phyloP scores from a whole-genome alignment of 2,329 filamentous ascomycete genomes.

The Podosphaera aphanis region DNA sequence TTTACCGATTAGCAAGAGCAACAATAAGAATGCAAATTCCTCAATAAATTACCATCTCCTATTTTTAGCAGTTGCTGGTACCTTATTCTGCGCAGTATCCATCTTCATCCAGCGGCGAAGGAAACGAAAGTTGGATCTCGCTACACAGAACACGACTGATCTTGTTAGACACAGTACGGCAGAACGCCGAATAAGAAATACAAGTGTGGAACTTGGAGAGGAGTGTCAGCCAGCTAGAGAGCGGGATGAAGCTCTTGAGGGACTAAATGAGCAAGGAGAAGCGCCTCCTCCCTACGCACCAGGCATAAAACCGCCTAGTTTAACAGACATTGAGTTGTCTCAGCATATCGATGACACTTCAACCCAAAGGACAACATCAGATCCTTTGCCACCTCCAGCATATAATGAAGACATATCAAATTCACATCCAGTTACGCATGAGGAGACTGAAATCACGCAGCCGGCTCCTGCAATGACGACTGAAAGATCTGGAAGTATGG shows the following conservation, averaged over 20 bases:
- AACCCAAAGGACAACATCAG: constrained; percentile 1
- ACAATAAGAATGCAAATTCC: constrained; percentile 19
- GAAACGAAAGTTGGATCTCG: constrained; percentile 3
- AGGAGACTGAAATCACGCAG: constrained; percentile 3
- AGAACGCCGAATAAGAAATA: not conserved
- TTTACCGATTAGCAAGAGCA: constrained; percentile 2
- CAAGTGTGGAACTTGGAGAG: not conserved
- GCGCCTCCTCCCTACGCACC: constrained; percentile 36
- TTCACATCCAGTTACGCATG: not conserved
- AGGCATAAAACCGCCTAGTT: constrained; percentile 13
- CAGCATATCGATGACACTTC: not conserved
- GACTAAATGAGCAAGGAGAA: constrained; percentile 38
- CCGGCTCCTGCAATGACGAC: constrained; percentile 6
- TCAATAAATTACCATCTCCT: constrained; percentile 32
- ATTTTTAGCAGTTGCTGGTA: constrained; percentile 23
- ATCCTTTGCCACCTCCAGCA: constrained; percentile 3
- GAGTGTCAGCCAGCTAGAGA: not conserved
- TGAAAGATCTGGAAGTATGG: not conserved
- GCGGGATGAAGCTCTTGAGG: constrained; percentile 21
- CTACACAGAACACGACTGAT: not conserved
- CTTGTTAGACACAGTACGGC: not conserved
- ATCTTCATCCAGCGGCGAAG: constrained; percentile 22
- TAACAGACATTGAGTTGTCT: constrained; percentile 3
- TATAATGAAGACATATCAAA: constrained; percentile 7
- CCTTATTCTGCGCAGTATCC: constrained; percentile 20